Percentiles rank a stretch among this genome's conserved stretches.
Conservation (phyloP, 768 basidiomycete species). For the Tephrocybe sp. region DNA sequence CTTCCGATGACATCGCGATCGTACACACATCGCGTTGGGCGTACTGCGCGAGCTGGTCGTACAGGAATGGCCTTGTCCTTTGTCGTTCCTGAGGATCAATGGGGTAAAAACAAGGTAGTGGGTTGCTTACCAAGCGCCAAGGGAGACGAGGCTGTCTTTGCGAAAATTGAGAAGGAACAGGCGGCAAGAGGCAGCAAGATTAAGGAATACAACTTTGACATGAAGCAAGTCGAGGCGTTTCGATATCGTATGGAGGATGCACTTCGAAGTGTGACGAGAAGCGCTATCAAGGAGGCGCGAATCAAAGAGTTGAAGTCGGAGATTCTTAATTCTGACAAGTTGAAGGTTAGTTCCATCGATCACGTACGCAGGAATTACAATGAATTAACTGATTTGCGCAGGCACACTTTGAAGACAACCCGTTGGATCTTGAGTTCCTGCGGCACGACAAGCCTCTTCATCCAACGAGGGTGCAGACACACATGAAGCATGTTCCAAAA, state of each 20-base stretch:
- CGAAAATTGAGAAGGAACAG: conserved; percentile 76
- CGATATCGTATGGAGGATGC: conserved; percentile 98
- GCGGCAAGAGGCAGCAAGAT: conserved; percentile 57
- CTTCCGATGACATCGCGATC: conserved; percentile 84
- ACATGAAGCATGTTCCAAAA: conserved; percentile 94
- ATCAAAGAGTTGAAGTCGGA: conserved; percentile 93
- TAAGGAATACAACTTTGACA: conserved; percentile 92
- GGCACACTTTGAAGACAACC: conserved; percentile 99
- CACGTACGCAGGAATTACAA: not conserved
- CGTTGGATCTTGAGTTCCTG: conserved; percentile 86
- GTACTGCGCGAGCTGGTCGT: conserved; percentile 94
- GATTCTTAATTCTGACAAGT: conserved; percentile 92
- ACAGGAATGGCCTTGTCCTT: conserved; percentile 92
- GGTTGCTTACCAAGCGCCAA: conserved; percentile 67
- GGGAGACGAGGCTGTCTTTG: conserved; percentile 76
- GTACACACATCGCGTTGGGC: conserved; percentile 94
- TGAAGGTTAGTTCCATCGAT: conserved; percentile 64
- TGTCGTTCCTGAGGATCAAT: conserved; percentile 67
- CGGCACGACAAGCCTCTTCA: conserved; percentile 95
- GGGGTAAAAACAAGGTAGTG: conserved; percentile 76
- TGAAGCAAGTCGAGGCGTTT: conserved; percentile 96
- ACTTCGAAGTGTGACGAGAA: conserved; percentile 82
- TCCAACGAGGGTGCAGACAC: conserved; percentile 84
- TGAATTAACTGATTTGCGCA: conserved; percentile 27
- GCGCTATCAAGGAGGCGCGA: conserved; percentile 85